Base-by-base conservation (phyloP, 768 basidiomycete species). In the Paxillus ammoniavirescens region DNA sequence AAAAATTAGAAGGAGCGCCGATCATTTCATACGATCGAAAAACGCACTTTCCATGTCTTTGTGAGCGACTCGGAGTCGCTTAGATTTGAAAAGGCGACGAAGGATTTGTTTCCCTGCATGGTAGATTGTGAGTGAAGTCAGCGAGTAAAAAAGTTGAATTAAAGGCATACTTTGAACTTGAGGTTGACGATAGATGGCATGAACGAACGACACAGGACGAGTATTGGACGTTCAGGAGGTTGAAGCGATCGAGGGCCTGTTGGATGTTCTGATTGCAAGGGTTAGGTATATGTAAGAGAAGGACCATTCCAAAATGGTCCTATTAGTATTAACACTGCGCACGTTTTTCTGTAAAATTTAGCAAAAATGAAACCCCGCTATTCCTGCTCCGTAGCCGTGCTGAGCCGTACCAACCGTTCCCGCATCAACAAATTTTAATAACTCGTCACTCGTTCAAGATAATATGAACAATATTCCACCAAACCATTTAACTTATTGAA, bases 21-120 rank as follows among this genome's bases (percentile, higher is more conserved):
- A 28, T 35, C 35, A 48, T 5, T 42, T 57, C 37, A 57, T 53
- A 47, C 31, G 43, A 60, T 47, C 18, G 38, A 49, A 50, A 2
- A 42, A 68, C 72, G 50, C 4, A 89, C 91, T 81, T 93, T 92
- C 91, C 91, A 93, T 61, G 91, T 93, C 78, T 85, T 89, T 48
- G 91, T 90, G 69, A 93, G 76, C 53, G 89, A 81, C 69, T 93
- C 91, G 49, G 82, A 77, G 75, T 93, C 91, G 75, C 81, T 75
- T 73, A 93, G 82, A 75, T 92, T 91, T 71, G 87, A 89, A 75
- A 93, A 93, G 56, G 91, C 90, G 72, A 93, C 89, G 71, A 93
- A 93, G 69, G 91, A 93, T 78, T 93, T 93, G 83, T 93, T 93
- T 74, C 91, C 91, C 91, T 80, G 66, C 48, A 43, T 52, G 49